Conservation (phyloP, 1,139 yeast species). For the Protomyces arabidopsidicola region DNA sequence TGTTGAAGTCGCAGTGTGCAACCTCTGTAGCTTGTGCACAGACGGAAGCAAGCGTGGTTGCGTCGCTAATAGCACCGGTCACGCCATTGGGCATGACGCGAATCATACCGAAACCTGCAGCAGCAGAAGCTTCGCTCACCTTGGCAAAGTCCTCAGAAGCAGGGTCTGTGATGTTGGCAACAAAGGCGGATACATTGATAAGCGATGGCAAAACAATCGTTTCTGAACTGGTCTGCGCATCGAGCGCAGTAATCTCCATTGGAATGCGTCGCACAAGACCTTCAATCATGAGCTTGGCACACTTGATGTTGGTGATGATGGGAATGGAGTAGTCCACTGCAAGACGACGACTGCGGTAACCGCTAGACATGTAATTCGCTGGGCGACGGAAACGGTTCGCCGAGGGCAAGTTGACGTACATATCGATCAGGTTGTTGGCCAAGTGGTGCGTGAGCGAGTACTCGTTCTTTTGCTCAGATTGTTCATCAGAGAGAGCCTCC, state of each 20-base stretch:
- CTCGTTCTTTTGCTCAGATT: constrained; percentile 50
- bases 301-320: constrained; percentile 92
- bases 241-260: constrained; percentile 68
- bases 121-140: constrained; percentile 65
- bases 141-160: constrained; percentile 55
- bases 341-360: constrained; percentile 98
- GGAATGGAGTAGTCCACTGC: constrained; percentile 99
- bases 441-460: constrained; percentile 93
- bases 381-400: constrained; percentile 98
- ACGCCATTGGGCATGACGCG: constrained; percentile 71
- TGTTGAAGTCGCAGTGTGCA: constrained; percentile 75
- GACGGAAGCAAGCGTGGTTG: constrained; percentile 60
- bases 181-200: constrained; percentile 73
- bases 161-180: constrained; percentile 56
- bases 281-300: constrained; percentile 92
- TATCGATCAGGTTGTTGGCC: constrained; percentile 92
- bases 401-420: constrained; percentile 94
- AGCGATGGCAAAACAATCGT: constrained; percentile 82
- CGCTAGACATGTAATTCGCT: constrained; percentile 94
- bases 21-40: constrained; percentile 48
- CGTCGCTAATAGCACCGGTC: constrained; percentile 61
- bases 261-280: constrained; percentile 72
- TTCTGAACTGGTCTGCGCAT: constrained; percentile 86
- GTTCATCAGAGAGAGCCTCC: constrained; percentile 65
- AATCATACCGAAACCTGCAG: constrained; percentile 85